These are phyloP conservation scores for Piper betle DNA, from an alignment of 164 flowering plant species.

Conservation along the genomic window DNA sequence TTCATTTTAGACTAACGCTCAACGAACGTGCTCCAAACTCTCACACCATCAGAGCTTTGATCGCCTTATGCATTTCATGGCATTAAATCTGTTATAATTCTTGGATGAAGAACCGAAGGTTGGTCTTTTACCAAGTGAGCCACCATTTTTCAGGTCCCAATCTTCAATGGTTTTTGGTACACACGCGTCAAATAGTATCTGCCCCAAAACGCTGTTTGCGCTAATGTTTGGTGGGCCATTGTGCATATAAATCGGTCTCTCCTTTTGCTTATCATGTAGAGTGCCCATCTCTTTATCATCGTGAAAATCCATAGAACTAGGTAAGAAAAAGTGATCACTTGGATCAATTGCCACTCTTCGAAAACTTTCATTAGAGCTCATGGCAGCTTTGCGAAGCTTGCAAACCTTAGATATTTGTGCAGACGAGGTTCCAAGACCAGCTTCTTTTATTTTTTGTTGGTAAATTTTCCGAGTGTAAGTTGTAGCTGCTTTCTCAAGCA, in stretches of 20 bases:
- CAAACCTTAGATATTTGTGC: conserved; percentile 27
- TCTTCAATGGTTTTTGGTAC: conserved; percentile 77
- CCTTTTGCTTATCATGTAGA: conserved; percentile 32
- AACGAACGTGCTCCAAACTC: neutral
- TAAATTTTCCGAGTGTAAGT: conserved; percentile 41
- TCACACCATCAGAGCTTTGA: conserved; percentile 41
- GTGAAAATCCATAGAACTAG: conserved; percentile 44
- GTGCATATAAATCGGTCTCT: conserved; percentile 37
- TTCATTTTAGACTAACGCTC: neutral
- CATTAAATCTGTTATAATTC: conserved; percentile 46
- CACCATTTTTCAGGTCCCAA: conserved; percentile 62
- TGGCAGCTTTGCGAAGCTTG: conserved; percentile 34
- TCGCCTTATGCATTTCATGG: conserved; percentile 77
- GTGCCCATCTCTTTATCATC: conserved; percentile 45
- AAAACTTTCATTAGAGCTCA: conserved; percentile 34
- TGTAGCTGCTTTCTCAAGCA: conserved; percentile 54
- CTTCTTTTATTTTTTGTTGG: conserved; percentile 33
- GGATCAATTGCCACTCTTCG: conserved; percentile 38
- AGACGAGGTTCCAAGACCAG: conserved; percentile 23
- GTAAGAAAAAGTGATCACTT: conserved; percentile 41
- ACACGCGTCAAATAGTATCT: conserved; percentile 75
- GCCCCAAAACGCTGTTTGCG: conserved; percentile 75
- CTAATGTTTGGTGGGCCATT: conserved; percentile 36
- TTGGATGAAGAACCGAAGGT: conserved; percentile 21
- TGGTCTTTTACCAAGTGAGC: conserved; percentile 16